Evolutionary conservation across 2,329 filamentous ascomycete species (phyloP).

Genomic region (Daldinia sp.): DNA sequence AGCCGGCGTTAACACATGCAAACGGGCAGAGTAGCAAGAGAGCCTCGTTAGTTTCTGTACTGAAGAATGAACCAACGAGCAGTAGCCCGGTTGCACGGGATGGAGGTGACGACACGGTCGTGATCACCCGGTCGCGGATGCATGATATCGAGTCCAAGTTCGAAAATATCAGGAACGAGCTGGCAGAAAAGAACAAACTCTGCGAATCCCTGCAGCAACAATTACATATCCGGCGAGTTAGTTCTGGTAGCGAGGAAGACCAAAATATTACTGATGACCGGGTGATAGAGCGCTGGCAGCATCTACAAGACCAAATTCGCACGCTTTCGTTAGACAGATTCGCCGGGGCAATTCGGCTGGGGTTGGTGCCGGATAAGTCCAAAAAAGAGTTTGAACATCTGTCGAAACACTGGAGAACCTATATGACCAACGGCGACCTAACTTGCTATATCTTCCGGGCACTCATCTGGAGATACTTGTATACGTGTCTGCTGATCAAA

Average conservation of each 20-base stretch:
- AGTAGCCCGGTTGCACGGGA: background rate
- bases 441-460: conserved; percentile 43
- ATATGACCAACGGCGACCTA: conserved; percentile 34
- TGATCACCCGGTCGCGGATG: conserved; percentile 34
- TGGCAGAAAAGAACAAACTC: conserved; percentile 35
- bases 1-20: background rate
- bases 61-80: background rate
- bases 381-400: conserved; percentile 39
- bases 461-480: conserved; percentile 44
- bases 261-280: conserved; percentile 34
- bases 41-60: background rate
- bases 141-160: conserved; percentile 33
- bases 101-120: conserved; percentile 25
- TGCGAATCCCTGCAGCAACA: conserved; percentile 33
- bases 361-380: conserved; percentile 28
- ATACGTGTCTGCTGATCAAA: conserved; percentile 38
- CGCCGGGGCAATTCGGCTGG: conserved; percentile 24
- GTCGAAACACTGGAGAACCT: conserved; percentile 42
- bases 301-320: conserved; percentile 38
- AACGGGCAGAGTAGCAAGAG: background rate
- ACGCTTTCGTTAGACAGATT: conserved; percentile 36
- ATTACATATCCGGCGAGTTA: conserved; percentile 9
- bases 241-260: background rate
- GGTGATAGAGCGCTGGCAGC: conserved; percentile 34
- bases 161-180: conserved; percentile 18